A percentile compares a stretch with the other conserved stretches of the same genome.
phyloP scores from a whole-genome alignment of 2,329 filamentous ascomycete genomes.

The Pseudogymnoascus pannorum region DNA sequence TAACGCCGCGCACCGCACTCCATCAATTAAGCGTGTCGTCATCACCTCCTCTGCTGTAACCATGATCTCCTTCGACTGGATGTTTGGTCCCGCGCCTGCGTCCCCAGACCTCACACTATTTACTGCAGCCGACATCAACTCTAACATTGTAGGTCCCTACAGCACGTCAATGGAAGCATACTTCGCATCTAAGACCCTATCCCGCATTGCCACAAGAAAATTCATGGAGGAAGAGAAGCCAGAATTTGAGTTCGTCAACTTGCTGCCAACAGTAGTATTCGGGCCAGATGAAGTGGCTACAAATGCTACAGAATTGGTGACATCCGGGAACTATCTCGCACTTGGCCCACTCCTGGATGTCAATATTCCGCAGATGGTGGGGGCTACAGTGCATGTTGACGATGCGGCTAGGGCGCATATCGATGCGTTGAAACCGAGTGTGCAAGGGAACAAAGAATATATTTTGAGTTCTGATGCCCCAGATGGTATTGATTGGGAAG shows the following conservation, averaged over 20 bases:
- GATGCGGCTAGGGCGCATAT: conserved; percentile 20
- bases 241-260: conserved; percentile 15
- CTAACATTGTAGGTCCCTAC: conserved; percentile 2
- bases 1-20: conserved; percentile 16
- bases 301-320: conserved; percentile 12
- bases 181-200: conserved; percentile 24
- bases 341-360: conserved; percentile 11
- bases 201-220: conserved; percentile 20
- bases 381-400: conserved; percentile 18
- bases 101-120: conserved; percentile 16
- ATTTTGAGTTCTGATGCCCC: conserved; percentile 13
- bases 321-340: neutral
- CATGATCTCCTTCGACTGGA: conserved; percentile 18
- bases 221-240: conserved; percentile 20
- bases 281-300: conserved; percentile 16
- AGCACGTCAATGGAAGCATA: conserved; percentile 24
- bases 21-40: conserved; percentile 19
- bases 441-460: conserved; percentile 17
- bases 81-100: conserved; percentile 15
- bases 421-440: conserved; percentile 14
- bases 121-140: conserved; percentile 17
- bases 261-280: conserved; percentile 17
- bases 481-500: conserved; percentile 19
- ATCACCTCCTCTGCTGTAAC: conserved; percentile 24
- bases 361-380: conserved; percentile 10